Evolutionary conservation across 140 eudicot genomes (phyloP).

Genomic region (Erigeron philadelphicus): DNA sequence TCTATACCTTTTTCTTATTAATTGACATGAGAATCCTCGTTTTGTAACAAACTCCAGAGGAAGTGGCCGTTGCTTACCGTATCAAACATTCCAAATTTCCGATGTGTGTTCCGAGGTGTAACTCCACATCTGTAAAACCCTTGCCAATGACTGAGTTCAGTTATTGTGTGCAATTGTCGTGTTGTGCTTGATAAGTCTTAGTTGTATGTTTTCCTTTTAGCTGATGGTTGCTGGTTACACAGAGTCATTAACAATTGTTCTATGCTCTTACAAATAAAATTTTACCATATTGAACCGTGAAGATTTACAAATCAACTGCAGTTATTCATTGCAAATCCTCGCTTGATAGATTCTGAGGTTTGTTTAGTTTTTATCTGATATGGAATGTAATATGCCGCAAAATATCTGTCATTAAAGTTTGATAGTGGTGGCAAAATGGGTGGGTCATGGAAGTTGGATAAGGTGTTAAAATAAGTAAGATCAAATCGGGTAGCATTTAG

Average conservation of each 20-base stretch:
- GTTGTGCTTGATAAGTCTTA: no score
- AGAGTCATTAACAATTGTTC: conserved; percentile 67
- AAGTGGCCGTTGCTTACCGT: conserved; percentile 89
- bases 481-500: no score
- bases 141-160: conserved; percentile 55
- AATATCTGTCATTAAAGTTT: no score
- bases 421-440: no score
- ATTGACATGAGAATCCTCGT: not conserved
- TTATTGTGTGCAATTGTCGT: conserved; percentile 19
- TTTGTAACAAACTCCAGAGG: conserved; percentile 32
- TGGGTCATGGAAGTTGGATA: no score
- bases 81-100: conserved; percentile 77
- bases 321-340: conserved; percentile 77
- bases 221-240: conserved; percentile 67
- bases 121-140: conserved; percentile 51
- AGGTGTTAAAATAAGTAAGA: no score
- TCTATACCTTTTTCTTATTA: not conserved
- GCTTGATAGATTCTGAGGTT: conserved; percentile 84
- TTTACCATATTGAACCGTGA: conserved; percentile 70
- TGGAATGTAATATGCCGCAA: no score
- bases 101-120: conserved; percentile 28
- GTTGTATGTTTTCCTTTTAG: conserved; percentile 25
- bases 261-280: conserved; percentile 73
- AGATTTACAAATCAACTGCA: conserved; percentile 68
- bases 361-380: conserved; percentile 2